Conservation (phyloP, 495 filamentous ascomycete genomes). For the Hypoxylon crocopeplum region DNA sequence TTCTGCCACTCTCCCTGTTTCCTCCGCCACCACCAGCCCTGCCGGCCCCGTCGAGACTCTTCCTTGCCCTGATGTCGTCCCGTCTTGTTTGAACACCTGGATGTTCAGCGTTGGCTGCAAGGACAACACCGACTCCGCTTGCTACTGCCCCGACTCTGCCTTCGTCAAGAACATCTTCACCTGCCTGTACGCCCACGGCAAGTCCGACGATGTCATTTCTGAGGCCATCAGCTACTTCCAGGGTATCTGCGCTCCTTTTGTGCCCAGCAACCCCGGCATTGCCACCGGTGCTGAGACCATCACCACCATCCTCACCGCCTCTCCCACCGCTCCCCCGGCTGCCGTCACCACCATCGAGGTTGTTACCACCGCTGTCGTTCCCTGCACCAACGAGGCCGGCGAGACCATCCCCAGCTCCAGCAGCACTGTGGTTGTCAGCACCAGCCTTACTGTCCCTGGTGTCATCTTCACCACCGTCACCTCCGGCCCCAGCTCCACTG, state of each 20-base stretch:
- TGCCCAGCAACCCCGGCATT: slow-evolving; percentile 82
- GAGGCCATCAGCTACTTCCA: slow-evolving; percentile 83
- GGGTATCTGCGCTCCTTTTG: slow-evolving; percentile 84
- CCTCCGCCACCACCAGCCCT: slow-evolving; percentile 38
- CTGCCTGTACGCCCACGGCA: slow-evolving; percentile 81
- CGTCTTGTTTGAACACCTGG: slow-evolving; percentile 95
- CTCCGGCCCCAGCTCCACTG: slow-evolving; percentile 42
- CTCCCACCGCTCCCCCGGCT: slow-evolving; percentile 52
- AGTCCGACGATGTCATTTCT: slow-evolving; percentile 67
- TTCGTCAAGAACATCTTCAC: slow-evolving; percentile 83
- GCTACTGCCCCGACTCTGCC: slow-evolving; percentile 82
- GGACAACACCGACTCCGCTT: slow-evolving; percentile 81
- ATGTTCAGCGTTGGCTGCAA: slow-evolving; percentile 74
- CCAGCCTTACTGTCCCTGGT: slow-evolving; percentile 73
- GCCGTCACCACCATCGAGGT: slow-evolving; percentile 68
- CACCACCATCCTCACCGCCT: slow-evolving; percentile 64
- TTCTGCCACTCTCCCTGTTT: slow-evolving; percentile 4
- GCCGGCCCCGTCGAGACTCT: slow-evolving; percentile 49
- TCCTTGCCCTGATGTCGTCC: slow-evolving; percentile 76
- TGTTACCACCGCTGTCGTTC: slow-evolving; percentile 57
- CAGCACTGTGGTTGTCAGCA: slow-evolving; percentile 62
- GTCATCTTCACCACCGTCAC: slow-evolving; percentile 70
- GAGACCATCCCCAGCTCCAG: slow-evolving; percentile 58
- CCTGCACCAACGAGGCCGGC: slow-evolving; percentile 58
- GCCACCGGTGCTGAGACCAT: slow-evolving; percentile 67